Evolutionary conservation across 108 stramenopile genomes (phyloP).

Genomic region (Nitzschia sp.): DNA sequence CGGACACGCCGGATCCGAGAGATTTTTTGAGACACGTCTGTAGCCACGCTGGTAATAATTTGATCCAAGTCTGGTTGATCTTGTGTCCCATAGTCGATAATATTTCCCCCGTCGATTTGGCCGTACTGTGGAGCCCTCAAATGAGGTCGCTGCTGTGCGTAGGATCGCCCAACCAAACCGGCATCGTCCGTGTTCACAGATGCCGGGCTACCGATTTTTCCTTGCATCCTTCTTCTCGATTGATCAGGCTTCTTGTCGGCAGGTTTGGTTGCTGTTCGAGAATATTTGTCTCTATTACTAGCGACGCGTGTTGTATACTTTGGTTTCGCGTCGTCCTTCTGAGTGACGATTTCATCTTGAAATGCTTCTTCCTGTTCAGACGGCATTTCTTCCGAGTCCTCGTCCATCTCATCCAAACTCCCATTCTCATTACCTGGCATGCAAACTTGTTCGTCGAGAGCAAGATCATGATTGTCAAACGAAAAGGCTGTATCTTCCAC

Average conservation of each 20-base stretch:
- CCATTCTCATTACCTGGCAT: not conserved
- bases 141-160: slow-evolving; percentile 11
- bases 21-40: slow-evolving; percentile 52
- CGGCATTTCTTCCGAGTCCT: not conserved
- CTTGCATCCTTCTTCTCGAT: too few species aligned
- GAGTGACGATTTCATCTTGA: slow-evolving; percentile 1
- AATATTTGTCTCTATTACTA: not conserved
- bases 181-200: not conserved
- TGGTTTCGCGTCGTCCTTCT: not conserved
- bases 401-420: not conserved
- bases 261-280: not conserved
- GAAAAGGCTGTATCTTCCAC: slow-evolving; percentile 15
- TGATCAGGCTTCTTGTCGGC: not conserved
- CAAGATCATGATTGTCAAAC: slow-evolving; percentile 28
- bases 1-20: slow-evolving; percentile 53
- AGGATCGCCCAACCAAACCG: slow-evolving; percentile 2
- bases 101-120: slow-evolving; percentile 22
- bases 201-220: not conserved
- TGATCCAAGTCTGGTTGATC: slow-evolving; percentile 46
- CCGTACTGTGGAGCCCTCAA: slow-evolving; percentile 21
- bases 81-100: slow-evolving; percentile 31
- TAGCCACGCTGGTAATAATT: slow-evolving; percentile 46
- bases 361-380: not conserved
- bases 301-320: not conserved
- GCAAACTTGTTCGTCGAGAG: slow-evolving; percentile 28